Evolutionary conservation across 306 rosid genomes (phyloP), one percentile per base, ranked within the genome.

Genomic region (Hylodesmum podocarpum): DNA sequence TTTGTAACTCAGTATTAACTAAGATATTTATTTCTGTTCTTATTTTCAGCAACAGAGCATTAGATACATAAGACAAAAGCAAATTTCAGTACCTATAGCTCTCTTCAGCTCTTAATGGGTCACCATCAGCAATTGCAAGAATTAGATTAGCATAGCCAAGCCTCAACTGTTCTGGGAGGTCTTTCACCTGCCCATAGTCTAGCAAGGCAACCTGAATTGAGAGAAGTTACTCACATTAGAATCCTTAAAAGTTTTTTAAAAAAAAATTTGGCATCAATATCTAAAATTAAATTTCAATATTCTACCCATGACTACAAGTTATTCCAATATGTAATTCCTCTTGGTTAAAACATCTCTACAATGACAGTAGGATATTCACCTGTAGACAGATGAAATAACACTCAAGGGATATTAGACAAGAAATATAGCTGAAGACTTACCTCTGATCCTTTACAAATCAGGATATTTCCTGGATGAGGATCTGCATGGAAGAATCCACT

Each of bases 161-260:
- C 77, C 95, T 95, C 90, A 95, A 86, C 37, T 66, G 71, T 61
- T 95, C 90, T 29, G 99, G 99, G 66, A 95, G 99, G 83, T 95
- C 99, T 86, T 95, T 95, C 87, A 92, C 99, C 85, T 95, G 99
- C 46, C 99, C 99, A 55, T 92, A 95, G 83, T 95, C 99, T 47
- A 95, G 91, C 85, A 95, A 87, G 61, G 92, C 97, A 84, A 95
- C 96, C 99, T 95, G 85, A 78, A 77, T 69, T 58, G 33, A 72
- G 74, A 66, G 51, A 81, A 71, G 74, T 81, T 51, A 29, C 43
- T 19, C 63, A 78, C 21, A 47, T 80, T 73, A 79, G 81, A 71
- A 46, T 40, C 61, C 70, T 71, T 68, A 55, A 76, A 58, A 81
- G 3, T 33, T 8, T 40, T 8, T 1, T 31, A 0, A 16, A 31